phyloP scores from a whole-genome alignment of 164 flowering plant genomes.

The Chimonanthus praecox region DNA sequence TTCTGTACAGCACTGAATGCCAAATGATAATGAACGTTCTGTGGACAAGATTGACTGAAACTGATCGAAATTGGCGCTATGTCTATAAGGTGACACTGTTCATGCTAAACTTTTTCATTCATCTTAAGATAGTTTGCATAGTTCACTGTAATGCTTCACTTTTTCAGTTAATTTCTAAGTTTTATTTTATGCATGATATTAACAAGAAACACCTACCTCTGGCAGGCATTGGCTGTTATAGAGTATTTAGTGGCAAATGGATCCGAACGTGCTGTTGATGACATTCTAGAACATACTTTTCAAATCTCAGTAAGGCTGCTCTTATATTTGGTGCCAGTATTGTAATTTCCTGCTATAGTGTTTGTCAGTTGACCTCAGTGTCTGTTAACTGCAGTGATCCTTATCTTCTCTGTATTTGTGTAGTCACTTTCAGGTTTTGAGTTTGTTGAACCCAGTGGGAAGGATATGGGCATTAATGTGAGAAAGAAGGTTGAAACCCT shows the following conservation, averaged over 20 bases:
- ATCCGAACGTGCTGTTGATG: constrained; percentile 97
- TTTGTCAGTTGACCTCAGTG: too few relatives aligned
- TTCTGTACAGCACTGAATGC: constrained; percentile 65
- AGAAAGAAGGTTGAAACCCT: constrained; percentile 89
- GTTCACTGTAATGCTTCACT: too few relatives aligned
- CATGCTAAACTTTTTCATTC: background rate
- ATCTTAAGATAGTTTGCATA: too few relatives aligned
- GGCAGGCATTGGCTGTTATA: constrained; percentile 90
- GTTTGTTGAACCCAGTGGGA: constrained; percentile 90
- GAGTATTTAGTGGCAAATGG: constrained; percentile 95
- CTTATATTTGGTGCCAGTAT: background rate
- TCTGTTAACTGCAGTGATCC: background rate
- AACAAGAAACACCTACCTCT: background rate
- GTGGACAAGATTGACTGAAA: constrained; percentile 86
- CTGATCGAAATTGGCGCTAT: constrained; percentile 91
- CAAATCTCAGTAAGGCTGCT: constrained; percentile 62
- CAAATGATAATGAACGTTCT: constrained; percentile 90
- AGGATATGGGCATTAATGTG: constrained; percentile 94
- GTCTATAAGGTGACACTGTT: constrained; percentile 74
- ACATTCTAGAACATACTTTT: constrained; percentile 87
- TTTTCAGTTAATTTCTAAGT: too few relatives aligned
- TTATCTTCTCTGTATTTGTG: constrained; percentile 15
- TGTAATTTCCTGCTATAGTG: too few relatives aligned
- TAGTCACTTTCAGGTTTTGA: constrained; percentile 90
- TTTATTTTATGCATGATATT: background rate